These are phyloP conservation scores for Pilaira anomala DNA, from an alignment of 192 early-diverging fungal species.

Conservation along the genomic window DNA sequence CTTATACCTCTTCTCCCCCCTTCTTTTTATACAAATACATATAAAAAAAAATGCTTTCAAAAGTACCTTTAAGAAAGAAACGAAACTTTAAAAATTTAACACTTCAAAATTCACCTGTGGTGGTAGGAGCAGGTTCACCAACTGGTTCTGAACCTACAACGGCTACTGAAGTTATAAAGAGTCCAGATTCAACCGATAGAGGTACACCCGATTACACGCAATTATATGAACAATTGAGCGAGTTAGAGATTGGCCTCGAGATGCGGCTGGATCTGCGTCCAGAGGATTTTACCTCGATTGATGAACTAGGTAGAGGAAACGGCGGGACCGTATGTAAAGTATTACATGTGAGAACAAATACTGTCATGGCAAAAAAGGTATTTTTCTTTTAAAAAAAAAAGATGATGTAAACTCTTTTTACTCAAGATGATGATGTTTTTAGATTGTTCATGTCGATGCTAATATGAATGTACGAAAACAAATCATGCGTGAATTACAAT, in stretches of 20 bases:
- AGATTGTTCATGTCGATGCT: conserved; percentile 31
- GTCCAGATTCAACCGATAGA: background rate
- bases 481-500: conserved; percentile 92
- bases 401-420: background rate
- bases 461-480: conserved; percentile 75
- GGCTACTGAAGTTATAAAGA: background rate
- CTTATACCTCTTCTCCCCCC: too few species aligned
- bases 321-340: conserved; percentile 89
- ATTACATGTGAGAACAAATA: conserved; percentile 80
- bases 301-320: conserved; percentile 89
- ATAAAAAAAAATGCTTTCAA: conserved; percentile 6
- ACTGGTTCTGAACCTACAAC: background rate
- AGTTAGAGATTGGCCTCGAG: conserved; percentile 69
- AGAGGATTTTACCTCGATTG: conserved; percentile 76
- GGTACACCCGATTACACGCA: conserved; percentile 20
- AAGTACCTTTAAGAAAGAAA: conserved; percentile 41
- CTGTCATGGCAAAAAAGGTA: conserved; percentile 94
- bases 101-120: conserved; percentile 46
- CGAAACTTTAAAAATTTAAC: conserved; percentile 52
- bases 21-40: too few species aligned
- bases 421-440: too few species aligned
- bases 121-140: conserved; percentile 31
- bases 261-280: conserved; percentile 69
- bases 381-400: conserved; percentile 9
- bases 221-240: conserved; percentile 38